These are phyloP conservation scores for Closterium sp. DNA, from an alignment of 139 green algal genomes.

Conservation along the genomic window DNA sequence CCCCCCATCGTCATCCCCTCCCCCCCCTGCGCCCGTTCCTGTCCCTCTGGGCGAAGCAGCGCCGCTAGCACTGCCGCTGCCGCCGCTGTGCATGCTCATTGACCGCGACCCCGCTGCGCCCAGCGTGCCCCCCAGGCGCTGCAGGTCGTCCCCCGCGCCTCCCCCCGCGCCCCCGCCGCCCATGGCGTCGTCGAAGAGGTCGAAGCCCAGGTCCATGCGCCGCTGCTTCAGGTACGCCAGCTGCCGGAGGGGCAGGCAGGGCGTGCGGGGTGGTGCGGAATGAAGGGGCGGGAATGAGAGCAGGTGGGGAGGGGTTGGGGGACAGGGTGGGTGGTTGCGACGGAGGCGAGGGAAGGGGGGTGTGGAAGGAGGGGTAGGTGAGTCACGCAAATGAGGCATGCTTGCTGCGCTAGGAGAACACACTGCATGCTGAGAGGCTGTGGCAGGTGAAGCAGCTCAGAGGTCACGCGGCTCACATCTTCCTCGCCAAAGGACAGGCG, in stretches of 20 bases:
- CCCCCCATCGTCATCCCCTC: neutral
- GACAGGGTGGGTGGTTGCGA: neutral
- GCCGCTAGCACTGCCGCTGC: neutral
- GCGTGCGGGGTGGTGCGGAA: no score
- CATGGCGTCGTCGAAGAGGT: neutral
- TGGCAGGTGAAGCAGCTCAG: no score
- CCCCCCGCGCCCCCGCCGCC: no score
- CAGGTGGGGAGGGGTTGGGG: no score
- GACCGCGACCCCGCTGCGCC: neutral
- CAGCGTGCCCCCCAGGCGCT: neutral
- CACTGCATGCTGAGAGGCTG: no score
- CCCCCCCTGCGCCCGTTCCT: no score
- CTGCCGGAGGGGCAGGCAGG: neutral
- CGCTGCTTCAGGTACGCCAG: conserved; percentile 29
- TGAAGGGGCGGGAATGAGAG: no score
- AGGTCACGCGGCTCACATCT: conserved; percentile 12
- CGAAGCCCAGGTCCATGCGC: conserved; percentile 6
- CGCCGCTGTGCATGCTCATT: neutral
- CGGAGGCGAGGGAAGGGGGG: no score
- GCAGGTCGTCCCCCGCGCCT: neutral
- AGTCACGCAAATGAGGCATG: neutral
- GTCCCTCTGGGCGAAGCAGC: neutral
- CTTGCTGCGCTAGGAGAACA: no score
- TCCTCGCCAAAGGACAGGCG: conserved; percentile 48
- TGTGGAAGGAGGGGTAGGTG: no score